Base-by-base conservation (phyloP, 2,329 filamentous ascomycete genomes). In the Ophiobolus disseminans region DNA sequence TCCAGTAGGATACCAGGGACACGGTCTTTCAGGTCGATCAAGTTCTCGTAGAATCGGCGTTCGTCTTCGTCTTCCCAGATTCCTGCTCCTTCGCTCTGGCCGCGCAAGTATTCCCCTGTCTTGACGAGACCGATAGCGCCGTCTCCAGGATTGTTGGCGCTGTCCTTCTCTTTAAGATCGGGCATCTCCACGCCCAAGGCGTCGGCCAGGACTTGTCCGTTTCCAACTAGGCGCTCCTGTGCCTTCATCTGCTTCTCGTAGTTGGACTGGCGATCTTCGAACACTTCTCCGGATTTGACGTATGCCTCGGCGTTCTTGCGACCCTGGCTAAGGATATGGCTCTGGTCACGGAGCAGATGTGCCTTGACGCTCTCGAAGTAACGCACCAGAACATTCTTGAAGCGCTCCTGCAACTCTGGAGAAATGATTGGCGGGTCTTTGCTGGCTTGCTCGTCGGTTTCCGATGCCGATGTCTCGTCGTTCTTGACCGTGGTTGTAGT, bases 11-110 rank as follows among this genome's bases (percentile, higher is more conserved):
- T 95, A 1, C 88, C 88, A 0, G 94, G 95, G 2, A 99, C 94
- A 62, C 96, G 95, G 61, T 95, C 94, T 69, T 95, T 96, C 13
- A 99, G 78, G 68, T 99, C 94, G 10, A 96, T 89, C 9, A 99
- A 75, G 57, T 97, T 97, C 77, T 99, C 94, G 75, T 99, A 99
- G 72, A 99, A 99, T 52, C 94, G 89, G 50, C 94, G 86, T 74
- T 99, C 93, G 45, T 99, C 94, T 68, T 99, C 94, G 63, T 99
- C 94, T 76, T 97, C 92, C 94, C 94, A 99, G 55, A 99, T 97
- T 0, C 94, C 94, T 19, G 92, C 84, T 16, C 91, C 92, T 50
- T 97, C 93, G 17, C 87, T 88, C 70, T 95, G 90, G 10, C 91
- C 92, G 28, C 91, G 88, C 30, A 97, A 80, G 66, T 97, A 97